Evolutionary conservation across 2,329 filamentous ascomycete genomes (phyloP).

Genomic region (Ciborinia camelliae): DNA sequence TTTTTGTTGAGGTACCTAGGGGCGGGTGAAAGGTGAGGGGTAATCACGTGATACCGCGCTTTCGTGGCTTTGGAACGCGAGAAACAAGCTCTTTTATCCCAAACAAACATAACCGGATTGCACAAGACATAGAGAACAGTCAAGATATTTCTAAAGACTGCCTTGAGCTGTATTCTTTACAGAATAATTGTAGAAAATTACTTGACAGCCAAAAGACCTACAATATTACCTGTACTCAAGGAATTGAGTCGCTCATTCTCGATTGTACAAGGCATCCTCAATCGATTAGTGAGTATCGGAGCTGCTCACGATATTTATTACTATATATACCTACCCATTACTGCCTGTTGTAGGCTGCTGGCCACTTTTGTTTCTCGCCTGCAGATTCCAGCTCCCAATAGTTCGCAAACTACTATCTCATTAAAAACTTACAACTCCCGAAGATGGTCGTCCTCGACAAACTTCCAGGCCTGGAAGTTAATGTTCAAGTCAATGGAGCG

Average conservation of each 20-base stretch:
- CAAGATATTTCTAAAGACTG: not conserved
- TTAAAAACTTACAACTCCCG: not conserved
- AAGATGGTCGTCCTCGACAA: not conserved
- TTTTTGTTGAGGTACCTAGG: too few species aligned
- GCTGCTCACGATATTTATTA: not conserved
- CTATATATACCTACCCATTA: too few species aligned
- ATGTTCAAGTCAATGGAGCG: not conserved
- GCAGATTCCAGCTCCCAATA: not conserved
- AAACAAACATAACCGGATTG: not conserved
- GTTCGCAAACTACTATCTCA: not conserved
- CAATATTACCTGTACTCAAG: not conserved
- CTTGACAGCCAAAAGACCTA: not conserved
- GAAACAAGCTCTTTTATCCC: not conserved
- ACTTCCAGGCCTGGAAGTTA: conserved; percentile 1
- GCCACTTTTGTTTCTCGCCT: not conserved
- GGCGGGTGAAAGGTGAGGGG: too few species aligned
- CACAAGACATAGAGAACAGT: not conserved
- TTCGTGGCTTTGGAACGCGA: not conserved
- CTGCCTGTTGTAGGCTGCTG: not conserved
- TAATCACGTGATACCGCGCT: not conserved
- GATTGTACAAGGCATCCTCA: not conserved
- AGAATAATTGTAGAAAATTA: not conserved
- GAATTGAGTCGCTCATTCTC: not conserved
- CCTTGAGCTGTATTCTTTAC: not conserved
- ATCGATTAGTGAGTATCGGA: not conserved